phyloP scores from a whole-genome alignment of 306 rosid species.

The Crotalaria pallida region DNA sequence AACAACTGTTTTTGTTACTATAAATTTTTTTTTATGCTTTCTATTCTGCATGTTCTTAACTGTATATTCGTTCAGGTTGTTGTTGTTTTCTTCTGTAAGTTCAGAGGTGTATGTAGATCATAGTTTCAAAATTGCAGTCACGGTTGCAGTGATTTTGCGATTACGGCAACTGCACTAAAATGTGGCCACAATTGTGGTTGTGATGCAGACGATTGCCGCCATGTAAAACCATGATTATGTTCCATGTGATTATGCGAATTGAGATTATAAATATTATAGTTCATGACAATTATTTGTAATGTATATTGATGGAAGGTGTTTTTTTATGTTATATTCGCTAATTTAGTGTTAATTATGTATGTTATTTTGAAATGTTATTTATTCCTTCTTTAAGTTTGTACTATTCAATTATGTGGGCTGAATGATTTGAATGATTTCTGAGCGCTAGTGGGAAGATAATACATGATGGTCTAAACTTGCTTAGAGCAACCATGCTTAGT shows the following conservation, averaged over 20 bases:
- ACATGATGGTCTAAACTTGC: background rate
- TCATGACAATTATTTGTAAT: background rate
- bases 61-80: too few species aligned
- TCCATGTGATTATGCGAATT: slow-evolving; percentile 1
- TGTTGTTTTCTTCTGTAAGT: too few species aligned
- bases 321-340: background rate
- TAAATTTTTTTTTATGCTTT: background rate
- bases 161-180: too few species aligned
- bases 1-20: background rate
- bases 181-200: too few species aligned
- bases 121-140: too few species aligned
- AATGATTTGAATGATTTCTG: background rate
- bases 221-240: background rate
- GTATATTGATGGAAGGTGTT: background rate
- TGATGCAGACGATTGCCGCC: too few species aligned
- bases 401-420: background rate
- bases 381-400: background rate
- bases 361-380: background rate
- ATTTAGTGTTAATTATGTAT: background rate
- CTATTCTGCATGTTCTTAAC: background rate
- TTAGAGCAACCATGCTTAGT: too few species aligned
- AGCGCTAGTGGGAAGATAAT: background rate
- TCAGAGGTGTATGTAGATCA: too few species aligned
- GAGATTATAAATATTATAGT: background rate
- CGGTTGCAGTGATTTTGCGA: too few species aligned